Conservation (phyloP, 108 stramenopile species). For the Stephanodiscus triporus region DNA sequence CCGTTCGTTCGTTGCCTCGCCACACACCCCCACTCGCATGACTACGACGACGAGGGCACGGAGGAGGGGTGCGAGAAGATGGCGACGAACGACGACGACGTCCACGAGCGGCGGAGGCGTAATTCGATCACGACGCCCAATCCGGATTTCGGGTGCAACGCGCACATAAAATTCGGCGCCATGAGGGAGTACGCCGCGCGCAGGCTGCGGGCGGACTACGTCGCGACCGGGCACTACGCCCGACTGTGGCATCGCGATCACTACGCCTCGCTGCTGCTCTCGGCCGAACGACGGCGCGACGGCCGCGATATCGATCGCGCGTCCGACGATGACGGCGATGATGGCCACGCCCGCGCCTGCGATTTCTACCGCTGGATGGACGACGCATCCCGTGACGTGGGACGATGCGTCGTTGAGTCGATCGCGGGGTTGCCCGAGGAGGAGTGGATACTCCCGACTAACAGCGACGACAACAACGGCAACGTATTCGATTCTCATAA, state of each 20-base stretch:
- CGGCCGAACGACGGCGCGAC: neutral
- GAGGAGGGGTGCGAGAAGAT: neutral
- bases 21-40: neutral
- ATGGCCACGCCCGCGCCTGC: neutral
- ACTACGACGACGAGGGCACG: too few relatives aligned
- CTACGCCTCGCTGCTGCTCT: neutral
- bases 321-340: neutral
- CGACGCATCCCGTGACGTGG: constrained; percentile 21
- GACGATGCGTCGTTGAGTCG: constrained; percentile 23
- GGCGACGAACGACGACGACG: neutral
- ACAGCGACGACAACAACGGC: neutral
- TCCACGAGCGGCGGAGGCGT: neutral
- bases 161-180: constrained; percentile 91
- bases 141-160: constrained; percentile 94
- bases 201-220: constrained; percentile 52
- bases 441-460: constrained; percentile 41
- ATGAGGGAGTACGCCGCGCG: constrained; percentile 72
- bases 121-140: constrained; percentile 69
- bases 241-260: constrained; percentile 65
- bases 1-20: constrained; percentile 78
- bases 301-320: neutral
- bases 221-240: constrained; percentile 96
- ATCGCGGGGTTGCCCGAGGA: constrained; percentile 40
- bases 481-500: neutral
- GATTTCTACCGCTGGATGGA: constrained; percentile 34